Base-by-base conservation (phyloP, 345 rosid species). In the Lagerstroemia speciosa region DNA sequence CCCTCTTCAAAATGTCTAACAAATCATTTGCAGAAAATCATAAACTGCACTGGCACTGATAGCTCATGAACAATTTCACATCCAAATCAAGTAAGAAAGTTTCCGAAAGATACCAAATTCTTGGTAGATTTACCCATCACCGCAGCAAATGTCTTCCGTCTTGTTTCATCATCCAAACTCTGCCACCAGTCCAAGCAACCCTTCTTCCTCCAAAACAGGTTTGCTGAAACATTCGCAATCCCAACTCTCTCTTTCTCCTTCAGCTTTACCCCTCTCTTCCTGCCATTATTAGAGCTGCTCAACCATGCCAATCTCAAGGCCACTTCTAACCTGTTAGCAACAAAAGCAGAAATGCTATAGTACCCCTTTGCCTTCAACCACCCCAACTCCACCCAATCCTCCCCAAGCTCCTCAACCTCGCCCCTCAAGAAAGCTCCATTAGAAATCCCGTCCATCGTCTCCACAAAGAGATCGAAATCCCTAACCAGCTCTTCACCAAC, bases 301-400 rank as follows among this genome's bases (percentile, higher is more conserved):
- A 90, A 38, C 98, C 98, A 93, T 31, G 96, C 92, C 71, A 93
- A 66, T 80, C 98, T 90, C 87, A 93, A 65, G 26, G 89, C 83
- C 65, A 91, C 88, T 81, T 93, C 98, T 67, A 93, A 78, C 81
- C 91, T 81, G 74, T 89, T 93, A 6, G 84, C 98, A 37, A 90
- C 73, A 78, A 89, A 93, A 52, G 88, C 94, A 80, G 84, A 96
- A 43, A 91, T 57, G 66, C 83, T 85, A 57, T 93, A 93, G 75
- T 91, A 91, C 24, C 98, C 98, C 78, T 83, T 86, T 30, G 83
- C 83, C 80, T 87, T 93, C 63, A 93, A 79, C 98, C 98, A 93
- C 27, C 81, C 83, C 46, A 89, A 76, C 79, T 93, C 98, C 65
- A 86, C 85, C 97, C 98, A 93, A 72, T 89, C 83, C 9, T 82